phyloP scores from a whole-genome alignment of 73 alveolate genomes.

The Paramecium primaurelia region DNA sequence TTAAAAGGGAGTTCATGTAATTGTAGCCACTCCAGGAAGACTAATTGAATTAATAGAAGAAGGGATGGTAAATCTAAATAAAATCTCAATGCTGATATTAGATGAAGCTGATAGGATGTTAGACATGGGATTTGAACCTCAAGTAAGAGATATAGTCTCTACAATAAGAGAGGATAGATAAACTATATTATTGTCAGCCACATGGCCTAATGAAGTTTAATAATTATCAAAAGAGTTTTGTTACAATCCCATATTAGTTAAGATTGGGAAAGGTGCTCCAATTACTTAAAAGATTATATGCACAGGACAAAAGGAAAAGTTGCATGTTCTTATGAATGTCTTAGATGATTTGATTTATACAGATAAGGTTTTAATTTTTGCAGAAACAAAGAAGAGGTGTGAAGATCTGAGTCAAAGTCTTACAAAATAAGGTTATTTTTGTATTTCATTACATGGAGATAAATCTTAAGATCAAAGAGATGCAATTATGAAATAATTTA shows the following conservation, averaged over 20 bases:
- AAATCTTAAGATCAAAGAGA: constrained; percentile 80
- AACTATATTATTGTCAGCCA: constrained; percentile 73
- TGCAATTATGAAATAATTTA: constrained; percentile 69
- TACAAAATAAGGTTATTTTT: constrained; percentile 63
- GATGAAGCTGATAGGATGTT: constrained; percentile 87
- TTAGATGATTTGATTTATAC: constrained; percentile 30
- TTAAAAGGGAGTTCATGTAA: constrained; percentile 71
- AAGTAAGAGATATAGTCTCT: constrained; percentile 68
- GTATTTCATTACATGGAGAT: constrained; percentile 89
- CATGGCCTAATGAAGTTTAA: constrained; percentile 78
- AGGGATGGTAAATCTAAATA: constrained; percentile 61
- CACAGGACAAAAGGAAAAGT: constrained; percentile 65
- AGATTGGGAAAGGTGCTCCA: constrained; percentile 67
- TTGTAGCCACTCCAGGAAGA: constrained; percentile 83
- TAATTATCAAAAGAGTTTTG: constrained; percentile 70
- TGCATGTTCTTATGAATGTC: constrained; percentile 66
- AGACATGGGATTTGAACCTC: constrained; percentile 83
- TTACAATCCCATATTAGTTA: constrained; percentile 63
- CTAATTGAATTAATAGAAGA: constrained; percentile 70
- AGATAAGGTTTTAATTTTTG: constrained; percentile 78
- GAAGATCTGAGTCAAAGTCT: constrained; percentile 74
- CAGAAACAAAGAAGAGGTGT: constrained; percentile 81
- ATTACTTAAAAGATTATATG: constrained; percentile 12
- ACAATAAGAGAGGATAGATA: constrained; percentile 73
- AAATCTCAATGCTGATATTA: constrained; percentile 68